Evolutionary conservation across 441 rosid species (phyloP).

Genomic region (Populus tomentosa): DNA sequence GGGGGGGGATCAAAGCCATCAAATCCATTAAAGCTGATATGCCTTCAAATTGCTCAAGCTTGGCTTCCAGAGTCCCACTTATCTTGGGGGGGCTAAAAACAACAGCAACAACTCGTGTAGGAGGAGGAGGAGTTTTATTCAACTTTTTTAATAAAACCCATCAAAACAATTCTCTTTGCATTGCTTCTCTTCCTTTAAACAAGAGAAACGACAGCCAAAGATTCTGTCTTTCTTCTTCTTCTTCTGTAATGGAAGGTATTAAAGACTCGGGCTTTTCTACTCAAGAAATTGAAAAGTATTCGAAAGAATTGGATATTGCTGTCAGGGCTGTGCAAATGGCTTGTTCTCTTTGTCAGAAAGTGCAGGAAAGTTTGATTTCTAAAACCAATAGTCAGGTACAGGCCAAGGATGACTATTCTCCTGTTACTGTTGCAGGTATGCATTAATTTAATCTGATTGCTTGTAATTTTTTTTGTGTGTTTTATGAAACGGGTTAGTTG

Average conservation of each 20-base stretch:
- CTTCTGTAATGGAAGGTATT: constrained; percentile 33
- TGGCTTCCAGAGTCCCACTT: constrained; percentile 30
- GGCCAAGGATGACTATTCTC: constrained; percentile 63
- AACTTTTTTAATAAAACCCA: background rate
- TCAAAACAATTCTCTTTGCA: constrained; percentile 6
- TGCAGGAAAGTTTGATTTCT: constrained; percentile 47
- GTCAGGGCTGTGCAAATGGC: constrained; percentile 65
- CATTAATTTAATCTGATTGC: background rate
- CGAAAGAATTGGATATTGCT: constrained; percentile 51
- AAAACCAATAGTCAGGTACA: constrained; percentile 33
- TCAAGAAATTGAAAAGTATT: constrained; percentile 22
- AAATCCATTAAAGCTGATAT: constrained; percentile 20
- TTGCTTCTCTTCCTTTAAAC: constrained; percentile 27
- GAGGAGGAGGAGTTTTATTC: background rate
- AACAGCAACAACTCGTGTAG: background rate
- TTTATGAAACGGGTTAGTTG: constrained; percentile 10
- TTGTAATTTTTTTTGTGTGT: background rate
- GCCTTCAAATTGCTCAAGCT: constrained; percentile 40
- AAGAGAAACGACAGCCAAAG: constrained; percentile 14
- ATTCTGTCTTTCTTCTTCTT: constrained; percentile 14
- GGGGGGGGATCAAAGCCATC: background rate
- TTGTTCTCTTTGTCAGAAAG: constrained; percentile 54
- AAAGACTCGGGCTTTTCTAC: constrained; percentile 16
- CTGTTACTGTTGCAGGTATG: constrained; percentile 60
- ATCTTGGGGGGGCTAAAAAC: constrained; percentile 10